These are phyloP conservation scores for Xylaria cubensis DNA, from an alignment of 495 filamentous ascomycete genomes.

Conservation along the genomic window DNA sequence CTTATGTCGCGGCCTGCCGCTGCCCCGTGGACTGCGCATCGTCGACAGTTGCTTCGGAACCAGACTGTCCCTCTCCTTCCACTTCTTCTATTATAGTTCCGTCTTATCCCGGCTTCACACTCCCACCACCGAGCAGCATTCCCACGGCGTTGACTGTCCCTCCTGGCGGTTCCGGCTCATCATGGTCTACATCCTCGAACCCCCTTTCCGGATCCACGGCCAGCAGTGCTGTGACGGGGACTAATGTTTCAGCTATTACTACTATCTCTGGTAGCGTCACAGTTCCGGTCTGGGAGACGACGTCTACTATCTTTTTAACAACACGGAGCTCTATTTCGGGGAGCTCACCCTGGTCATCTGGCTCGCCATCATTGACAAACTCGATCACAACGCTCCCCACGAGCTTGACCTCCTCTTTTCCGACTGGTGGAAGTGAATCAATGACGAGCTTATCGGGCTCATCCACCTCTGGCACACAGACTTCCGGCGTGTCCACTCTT, in stretches of 20 bases:
- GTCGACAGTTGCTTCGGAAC: neutral
- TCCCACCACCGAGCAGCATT: neutral
- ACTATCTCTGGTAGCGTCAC: slow-evolving; percentile 1
- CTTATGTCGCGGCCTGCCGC: slow-evolving; percentile 38
- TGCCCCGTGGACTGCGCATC: slow-evolving; percentile 36
- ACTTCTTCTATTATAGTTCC: neutral
- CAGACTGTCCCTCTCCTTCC: slow-evolving; percentile 6
- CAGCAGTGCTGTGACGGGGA: neutral
- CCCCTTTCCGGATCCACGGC: neutral
- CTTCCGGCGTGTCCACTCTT: neutral
- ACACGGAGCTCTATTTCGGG: neutral
- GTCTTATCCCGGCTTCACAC: slow-evolving; percentile 17
- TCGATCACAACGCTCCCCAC: neutral
- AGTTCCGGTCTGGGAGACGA: neutral
- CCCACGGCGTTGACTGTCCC: neutral
- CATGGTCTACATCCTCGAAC: neutral
- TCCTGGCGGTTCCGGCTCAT: neutral
- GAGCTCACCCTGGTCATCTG: neutral
- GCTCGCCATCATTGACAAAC: neutral
- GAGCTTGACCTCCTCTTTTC: neutral
- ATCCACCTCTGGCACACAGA: neutral
- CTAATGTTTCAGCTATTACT: neutral
- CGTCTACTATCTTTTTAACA: neutral
- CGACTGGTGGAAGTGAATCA: neutral
- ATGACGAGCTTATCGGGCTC: neutral